Base-by-base conservation (phyloP, 2,329 filamentous ascomycete species). In the Zasmidium angulare region DNA sequence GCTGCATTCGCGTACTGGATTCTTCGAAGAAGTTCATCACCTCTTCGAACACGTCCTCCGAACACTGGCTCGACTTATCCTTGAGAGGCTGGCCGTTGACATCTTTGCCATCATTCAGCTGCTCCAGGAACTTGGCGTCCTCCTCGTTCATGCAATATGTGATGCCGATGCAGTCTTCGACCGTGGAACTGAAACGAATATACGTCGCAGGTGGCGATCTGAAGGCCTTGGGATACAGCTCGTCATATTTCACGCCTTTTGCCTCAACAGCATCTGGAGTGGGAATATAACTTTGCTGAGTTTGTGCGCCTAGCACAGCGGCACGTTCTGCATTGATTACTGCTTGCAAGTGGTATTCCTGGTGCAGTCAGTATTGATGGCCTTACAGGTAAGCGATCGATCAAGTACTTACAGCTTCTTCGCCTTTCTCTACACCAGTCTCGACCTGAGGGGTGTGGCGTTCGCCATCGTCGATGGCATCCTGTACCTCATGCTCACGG, bases 301-400 rank as follows among this genome's bases (percentile, higher is more conserved):
- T 79, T 76, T 86, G 86, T 56, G 82, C 83, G 62, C 83, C 84
- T 56, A 84, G 79, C 47, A 80, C 80, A 46, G 75, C 75, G 23
- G 76, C 77, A 68, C 82, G 81, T 48, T 81, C 79, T 54, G 85
- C 85, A 69, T 84, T 87, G 67, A 89, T 88, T 66, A 93, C 91
- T 63, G 89, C 90, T 80, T 97, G 93, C 67, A 97, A 82, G 87
- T 97, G 93, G 80, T 91, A 92, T 88, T 97, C 93, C 93, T 96
- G 74, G 66, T 72, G 63, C 58, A 54, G 50, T 49, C 51, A 67
- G 58, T 47, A 43, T 23, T 36, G 24, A 57, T 50, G 26, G 49
- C 20, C 26, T 36, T 36, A 40, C 43, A 63, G 63, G 55, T 60
- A 58, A 55, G 60, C 59, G 17, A 56, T 40, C 46, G 54, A 17